A percentile compares a stretch with the other conserved stretches of the same genome.
Conservation (phyloP, 1,139 yeast genomes). For the Sugiyamaella castrensis region DNA sequence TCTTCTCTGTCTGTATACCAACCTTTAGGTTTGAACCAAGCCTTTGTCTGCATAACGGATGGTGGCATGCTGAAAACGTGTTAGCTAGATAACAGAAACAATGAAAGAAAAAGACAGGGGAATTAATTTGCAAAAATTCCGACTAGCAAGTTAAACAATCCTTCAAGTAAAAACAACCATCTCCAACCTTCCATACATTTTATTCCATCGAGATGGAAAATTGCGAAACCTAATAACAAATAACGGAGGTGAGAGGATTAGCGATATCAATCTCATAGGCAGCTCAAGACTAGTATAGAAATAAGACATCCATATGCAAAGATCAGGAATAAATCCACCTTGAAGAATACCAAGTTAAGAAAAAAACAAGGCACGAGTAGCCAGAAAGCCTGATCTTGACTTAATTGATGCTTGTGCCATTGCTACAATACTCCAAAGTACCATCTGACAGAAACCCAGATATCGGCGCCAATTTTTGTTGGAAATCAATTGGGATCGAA, state of each 20-base stretch:
- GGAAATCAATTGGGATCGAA: constrained; percentile 53
- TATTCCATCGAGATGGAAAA: constrained; percentile 43
- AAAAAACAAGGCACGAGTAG: constrained; percentile 45
- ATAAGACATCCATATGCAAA: constrained; percentile 49
- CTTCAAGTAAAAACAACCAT: constrained; percentile 66
- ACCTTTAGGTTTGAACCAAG: constrained; percentile 50
- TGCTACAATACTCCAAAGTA: constrained; percentile 50
- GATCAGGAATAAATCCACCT: constrained; percentile 56
- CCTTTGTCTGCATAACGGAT: constrained; percentile 53
- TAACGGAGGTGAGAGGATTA: constrained; percentile 30
- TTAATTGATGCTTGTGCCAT: constrained; percentile 43
- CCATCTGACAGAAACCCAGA: constrained; percentile 53
- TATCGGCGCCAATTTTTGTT: constrained; percentile 51
- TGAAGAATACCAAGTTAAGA: constrained; percentile 48
- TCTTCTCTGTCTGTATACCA: constrained; percentile 65
- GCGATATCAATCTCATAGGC: constrained; percentile 45
- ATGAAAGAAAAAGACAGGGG: constrained; percentile 22
- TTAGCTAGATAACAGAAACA: too few species aligned
- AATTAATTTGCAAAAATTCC: constrained; percentile 44
- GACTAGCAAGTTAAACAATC: constrained; percentile 51
- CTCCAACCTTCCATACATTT: constrained; percentile 52
- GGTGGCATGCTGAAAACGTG: constrained; percentile 54
- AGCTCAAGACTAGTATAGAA: constrained; percentile 49
- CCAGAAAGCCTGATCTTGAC: constrained; percentile 40
- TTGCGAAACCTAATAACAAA: constrained; percentile 44